Base-by-base conservation (phyloP, 2,329 filamentous ascomycete species). In the Myriangium duriaei region DNA sequence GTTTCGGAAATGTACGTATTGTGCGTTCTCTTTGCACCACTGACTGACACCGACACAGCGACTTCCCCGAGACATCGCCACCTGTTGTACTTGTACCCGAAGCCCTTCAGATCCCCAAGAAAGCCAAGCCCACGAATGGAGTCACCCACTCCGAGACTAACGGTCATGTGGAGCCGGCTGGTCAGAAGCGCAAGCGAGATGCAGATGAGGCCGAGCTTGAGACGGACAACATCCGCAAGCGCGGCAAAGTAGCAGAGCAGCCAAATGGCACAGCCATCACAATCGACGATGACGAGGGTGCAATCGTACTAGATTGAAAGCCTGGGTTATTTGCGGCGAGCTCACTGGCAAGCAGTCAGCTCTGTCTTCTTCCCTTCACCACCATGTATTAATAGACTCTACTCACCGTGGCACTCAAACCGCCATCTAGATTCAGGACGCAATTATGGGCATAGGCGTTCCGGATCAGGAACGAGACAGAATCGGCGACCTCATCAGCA, bases 371-470 rank as follows among this genome's bases (percentile, higher is more conserved):
- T 32, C 17, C 9, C 17, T 39, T 18, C 14, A 15, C 30, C 11
- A 33, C 7, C 5, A 32, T 39, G 32, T n/a, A 37, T 19, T 30
- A 24, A 26, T 26, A 26, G 21, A 26, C 21, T 17, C 14, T 28
- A 32, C 21, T 18, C 43, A 43, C 57, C 4, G 62, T 49, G 35
- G 81, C 81, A 56, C 81, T 86, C 47, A 92, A 57, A 1, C 86
- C 86, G 11, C 86, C 86, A 58, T 93, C 86, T 17, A 94, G 67
- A 56, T 87, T 91, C 36, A 94, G 66, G 35, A 87, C 69, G 56
- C 83, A 91, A 47, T 92, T 92, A 56, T 88, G 88, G 40, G 84
- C 81, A 59, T 88, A 94, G 45, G 72, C 64, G 57, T 91, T 93
- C 32, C 69, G 69, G 18, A 68, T 62, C 48, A 70, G 49, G 49